Evolutionary conservation across 2,329 filamentous ascomycete genomes (phyloP), one percentile per base, ranked within the genome.

Genomic region (Dichotomopilus funicola): DNA sequence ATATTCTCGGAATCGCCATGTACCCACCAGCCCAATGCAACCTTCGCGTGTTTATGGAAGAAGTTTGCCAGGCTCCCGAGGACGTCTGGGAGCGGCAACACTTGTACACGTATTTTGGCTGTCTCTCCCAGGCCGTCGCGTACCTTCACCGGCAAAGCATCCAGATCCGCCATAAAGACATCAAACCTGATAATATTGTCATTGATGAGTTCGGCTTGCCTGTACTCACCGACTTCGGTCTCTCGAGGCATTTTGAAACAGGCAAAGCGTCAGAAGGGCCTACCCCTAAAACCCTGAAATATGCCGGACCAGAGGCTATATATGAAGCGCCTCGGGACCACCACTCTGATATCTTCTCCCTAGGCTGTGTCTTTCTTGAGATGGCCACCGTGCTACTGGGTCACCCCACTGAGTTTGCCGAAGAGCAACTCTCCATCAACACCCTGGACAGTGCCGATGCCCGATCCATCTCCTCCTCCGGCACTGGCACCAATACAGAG

Each of bases 331-430:
- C 46, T n/a, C 61, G 65, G 4, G 61, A 66, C 49, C 60, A 60
- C 35, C 55, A 59, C 10, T 62, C 64, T 1, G 66, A 68, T 43
- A 62, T 68, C 12, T 68, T 66, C 56, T 65, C 64, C 1, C 60
- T 68, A 7, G 66, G 66, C 6, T 66, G 65, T 36, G 66, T 68
- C 4, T 68, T 61, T 40, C 57, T 68, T 3, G 66, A 68, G 49
- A 67, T 68, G 56, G 62, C 60, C 1, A 63, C 64, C 5, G 62
- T 65, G 1, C 57, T 68, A 8, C 58, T 65, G 35, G 64, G 62
- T 34, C 60, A 55, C 10, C 53, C 51, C 1, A 52, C 61, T 8
- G 19, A 10, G 2, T 65, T 61, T 34, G 62, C 63, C 1, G 63
- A 65, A 41, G 56, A 61, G 12, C 60, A 62, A 27, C 59, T 65